Evolutionary conservation across 768 basidiomycete genomes (phyloP).

Genomic region (Leccinum barrowsii): DNA sequence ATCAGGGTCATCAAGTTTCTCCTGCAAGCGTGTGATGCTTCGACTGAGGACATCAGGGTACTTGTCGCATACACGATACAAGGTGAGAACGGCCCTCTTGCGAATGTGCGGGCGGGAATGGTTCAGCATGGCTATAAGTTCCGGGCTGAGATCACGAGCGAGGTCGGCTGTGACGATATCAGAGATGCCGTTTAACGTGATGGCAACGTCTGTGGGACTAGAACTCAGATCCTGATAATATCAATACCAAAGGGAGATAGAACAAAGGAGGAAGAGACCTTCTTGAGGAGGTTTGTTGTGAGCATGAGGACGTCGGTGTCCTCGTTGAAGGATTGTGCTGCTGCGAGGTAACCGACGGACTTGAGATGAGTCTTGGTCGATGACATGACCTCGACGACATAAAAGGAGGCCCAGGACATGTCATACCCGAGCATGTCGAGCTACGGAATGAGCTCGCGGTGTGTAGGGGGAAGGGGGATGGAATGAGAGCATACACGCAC

Average conservation of each 20-base stretch:
- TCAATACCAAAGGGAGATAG: conserved; percentile 7
- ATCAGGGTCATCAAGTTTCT: conserved; percentile 78
- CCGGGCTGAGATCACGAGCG: conserved; percentile 85
- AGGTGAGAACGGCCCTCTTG: conserved; percentile 81
- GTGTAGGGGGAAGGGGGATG: background rate
- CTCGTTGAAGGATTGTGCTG: conserved; percentile 83
- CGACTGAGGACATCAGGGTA: conserved; percentile 76
- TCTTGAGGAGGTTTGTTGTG: conserved; percentile 93
- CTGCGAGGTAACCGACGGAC: conserved; percentile 92
- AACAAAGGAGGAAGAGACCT: conserved; percentile 48
- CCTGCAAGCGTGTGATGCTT: conserved; percentile 67
- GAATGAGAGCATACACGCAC: conserved; percentile 48
- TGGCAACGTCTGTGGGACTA: conserved; percentile 67
- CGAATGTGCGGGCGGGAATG: conserved; percentile 87
- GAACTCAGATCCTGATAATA: conserved; percentile 70
- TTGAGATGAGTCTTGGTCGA: conserved; percentile 84
- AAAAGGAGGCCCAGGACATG: conserved; percentile 94
- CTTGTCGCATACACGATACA: conserved; percentile 77
- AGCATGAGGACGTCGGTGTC: conserved; percentile 98
- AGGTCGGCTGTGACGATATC: conserved; percentile 84
- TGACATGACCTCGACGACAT: conserved; percentile 98
- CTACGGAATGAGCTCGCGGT: conserved; percentile 39
- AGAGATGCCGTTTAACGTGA: conserved; percentile 79
- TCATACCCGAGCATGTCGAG: conserved; percentile 96
- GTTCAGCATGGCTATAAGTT: conserved; percentile 81